Evolutionary conservation across 1,139 yeast genomes (phyloP), one percentile per base, ranked within the genome.

Genomic region (Candida sanyaensis): DNA sequence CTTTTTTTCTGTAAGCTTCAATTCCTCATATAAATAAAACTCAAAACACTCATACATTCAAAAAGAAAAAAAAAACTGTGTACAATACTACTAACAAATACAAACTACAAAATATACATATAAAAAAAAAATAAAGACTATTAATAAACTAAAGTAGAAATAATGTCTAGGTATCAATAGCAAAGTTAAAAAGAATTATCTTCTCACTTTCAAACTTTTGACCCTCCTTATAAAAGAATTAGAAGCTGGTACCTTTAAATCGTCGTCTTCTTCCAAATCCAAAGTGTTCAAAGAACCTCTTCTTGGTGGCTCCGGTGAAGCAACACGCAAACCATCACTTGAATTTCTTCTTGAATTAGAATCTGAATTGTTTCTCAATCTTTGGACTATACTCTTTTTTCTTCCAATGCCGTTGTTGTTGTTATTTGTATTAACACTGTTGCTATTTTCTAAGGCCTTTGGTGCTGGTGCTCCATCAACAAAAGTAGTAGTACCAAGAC

Each of bases 391-490:
- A 9, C 95, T 86, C 72, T 89, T 89, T 67, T 88, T 88, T 67
- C 92, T 80, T 26, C 80, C 78, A 50, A 86, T 64, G 1, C 81
- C 81, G 40, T 59, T 59, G 43, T 53, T 56, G 26, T 49, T 52
- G 5, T 17, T n/a, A n/a, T n/a, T 17, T 17, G 55, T 57, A 24
- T 56, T 52, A 6, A 47, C 55, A 21, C 28, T 36, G 12, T 23
- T 23, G 28, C 28, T 36, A 28, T 21, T 36, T 36, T 36, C 38
- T 36, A 36, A 36, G 23, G 46, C 73, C 69, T 60, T 65, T 28
- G 96, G 85, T 3, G 97, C 99, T 13, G 98, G 98, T 0, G 98
- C 95, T 33, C 99, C 99, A 65, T 93, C 98, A 55, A 93, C 66
- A 64, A 93, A 93, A 0, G 99, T 93, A 2, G 96, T 80, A 2